A percentile compares a stretch with the other conserved stretches of the same genome.
Evolutionary conservation across 2,329 filamentous ascomycete species (phyloP).

Genomic region (Pseudogymnoascus sp.): DNA sequence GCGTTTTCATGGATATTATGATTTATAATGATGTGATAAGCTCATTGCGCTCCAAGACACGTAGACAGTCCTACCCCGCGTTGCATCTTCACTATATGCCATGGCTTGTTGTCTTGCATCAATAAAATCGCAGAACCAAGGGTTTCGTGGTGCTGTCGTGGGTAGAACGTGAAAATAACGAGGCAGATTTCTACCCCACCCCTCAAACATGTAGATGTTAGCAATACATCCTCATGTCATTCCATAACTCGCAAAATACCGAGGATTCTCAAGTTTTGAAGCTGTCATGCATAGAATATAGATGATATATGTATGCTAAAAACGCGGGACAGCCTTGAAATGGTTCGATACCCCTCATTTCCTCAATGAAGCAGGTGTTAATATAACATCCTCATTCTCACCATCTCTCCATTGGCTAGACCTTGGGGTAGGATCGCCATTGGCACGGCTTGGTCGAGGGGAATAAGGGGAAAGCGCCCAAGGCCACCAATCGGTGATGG

Average conservation of each 20-base stretch:
- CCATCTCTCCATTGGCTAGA: neutral
- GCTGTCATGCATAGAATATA: neutral
- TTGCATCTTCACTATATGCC: neutral
- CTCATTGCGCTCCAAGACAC: neutral
- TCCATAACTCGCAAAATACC: neutral
- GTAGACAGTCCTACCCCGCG: neutral
- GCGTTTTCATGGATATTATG: neutral
- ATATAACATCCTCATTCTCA: neutral
- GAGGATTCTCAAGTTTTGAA: neutral
- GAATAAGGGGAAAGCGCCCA: neutral
- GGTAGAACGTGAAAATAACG: neutral
- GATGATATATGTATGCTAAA: neutral
- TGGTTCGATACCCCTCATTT: neutral
- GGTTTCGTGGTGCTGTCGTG: neutral
- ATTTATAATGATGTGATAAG: neutral
- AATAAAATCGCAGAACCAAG: neutral
- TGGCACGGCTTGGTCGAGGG: neutral
- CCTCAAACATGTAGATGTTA: neutral
- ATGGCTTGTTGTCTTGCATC: neutral
- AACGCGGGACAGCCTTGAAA: neutral
- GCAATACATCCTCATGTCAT: neutral
- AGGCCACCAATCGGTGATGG: neutral
- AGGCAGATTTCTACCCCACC: neutral
- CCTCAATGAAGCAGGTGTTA: constrained; percentile 6
- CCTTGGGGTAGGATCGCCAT: neutral